Conservation (phyloP, 495 filamentous ascomycete species). For the Glonium stellatum region DNA sequence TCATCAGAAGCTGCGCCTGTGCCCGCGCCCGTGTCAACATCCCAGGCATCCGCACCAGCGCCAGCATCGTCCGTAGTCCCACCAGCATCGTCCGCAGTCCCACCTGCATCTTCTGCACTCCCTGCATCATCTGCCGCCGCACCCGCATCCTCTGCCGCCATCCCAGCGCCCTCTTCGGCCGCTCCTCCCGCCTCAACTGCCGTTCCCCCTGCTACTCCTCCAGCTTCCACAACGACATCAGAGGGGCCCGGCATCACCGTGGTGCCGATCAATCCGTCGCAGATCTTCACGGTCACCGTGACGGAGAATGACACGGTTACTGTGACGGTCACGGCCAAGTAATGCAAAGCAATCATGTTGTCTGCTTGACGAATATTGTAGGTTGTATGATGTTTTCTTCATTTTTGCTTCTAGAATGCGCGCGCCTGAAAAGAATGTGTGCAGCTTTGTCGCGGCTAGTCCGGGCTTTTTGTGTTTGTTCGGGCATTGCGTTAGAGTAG, state of each 20-base stretch:
- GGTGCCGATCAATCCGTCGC: conserved; percentile 14
- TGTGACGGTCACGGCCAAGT: conserved; percentile 7
- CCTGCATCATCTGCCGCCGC: neutral
- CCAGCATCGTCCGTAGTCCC: neutral
- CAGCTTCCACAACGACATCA: neutral
- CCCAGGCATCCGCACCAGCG: neutral
- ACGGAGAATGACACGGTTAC: conserved; percentile 6
- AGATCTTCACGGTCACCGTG: conserved; percentile 24
- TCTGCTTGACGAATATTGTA: too few species aligned
- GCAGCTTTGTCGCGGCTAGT: too few species aligned
- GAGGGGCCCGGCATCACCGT: conserved; percentile 12
- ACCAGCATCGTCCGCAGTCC: neutral
- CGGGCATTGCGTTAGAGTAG: too few species aligned
- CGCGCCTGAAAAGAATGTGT: too few species aligned
- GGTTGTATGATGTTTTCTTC: too few species aligned
- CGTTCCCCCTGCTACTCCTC: neutral
- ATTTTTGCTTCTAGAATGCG: too few species aligned
- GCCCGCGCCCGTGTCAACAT: neutral
- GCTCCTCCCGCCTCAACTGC: conserved; percentile 3
- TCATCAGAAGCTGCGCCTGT: conserved; percentile 2
- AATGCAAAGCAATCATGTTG: neutral
- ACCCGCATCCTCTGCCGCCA: neutral
- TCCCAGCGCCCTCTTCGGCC: conserved; percentile 6
- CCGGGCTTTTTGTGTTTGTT: too few species aligned
- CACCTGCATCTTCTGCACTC: conserved; percentile 4